A percentile compares a stretch with the other conserved stretches of the same genome.
phyloP scores from a whole-genome alignment of 768 basidiomycete species.

The Amanita muscaria region DNA sequence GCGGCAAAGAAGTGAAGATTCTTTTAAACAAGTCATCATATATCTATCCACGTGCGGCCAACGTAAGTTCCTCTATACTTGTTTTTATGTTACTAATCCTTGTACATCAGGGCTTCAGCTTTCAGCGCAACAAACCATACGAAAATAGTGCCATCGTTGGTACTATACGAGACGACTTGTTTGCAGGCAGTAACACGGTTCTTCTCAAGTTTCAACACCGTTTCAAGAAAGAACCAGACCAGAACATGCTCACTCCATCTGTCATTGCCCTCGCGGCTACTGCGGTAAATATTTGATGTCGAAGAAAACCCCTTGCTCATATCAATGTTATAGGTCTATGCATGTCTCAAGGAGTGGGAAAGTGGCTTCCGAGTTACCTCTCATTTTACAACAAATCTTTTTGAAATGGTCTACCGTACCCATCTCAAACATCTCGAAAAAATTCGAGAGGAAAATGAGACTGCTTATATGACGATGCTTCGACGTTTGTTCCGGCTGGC shows the following conservation, averaged over 20 bases:
- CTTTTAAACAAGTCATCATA: not conserved
- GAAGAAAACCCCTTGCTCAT: not conserved
- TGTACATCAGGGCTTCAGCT: not conserved
- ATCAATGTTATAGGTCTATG: not conserved
- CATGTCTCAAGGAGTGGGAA: not conserved
- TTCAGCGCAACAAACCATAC: not conserved
- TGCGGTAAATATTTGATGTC: not conserved
- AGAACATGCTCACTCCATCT: not conserved
- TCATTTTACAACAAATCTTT: not conserved
- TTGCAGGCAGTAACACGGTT: not conserved
- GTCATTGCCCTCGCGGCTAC: constrained; percentile 1
- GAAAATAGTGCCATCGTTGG: not conserved
- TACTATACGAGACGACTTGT: not conserved
- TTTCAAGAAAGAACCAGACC: not conserved
- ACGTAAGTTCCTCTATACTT: not conserved
- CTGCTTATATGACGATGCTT: not conserved
- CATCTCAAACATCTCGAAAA: not conserved
- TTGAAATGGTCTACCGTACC: not conserved
- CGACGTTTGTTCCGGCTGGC: not conserved
- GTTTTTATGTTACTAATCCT: not conserved
- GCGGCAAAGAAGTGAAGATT: too few species aligned
- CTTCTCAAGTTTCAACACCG: not conserved
- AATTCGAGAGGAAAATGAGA: not conserved
- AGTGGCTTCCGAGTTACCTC: not conserved
- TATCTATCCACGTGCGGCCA: not conserved